phyloP scores from a whole-genome alignment of 2,329 filamentous ascomycete species.

The Stagonosporopsis chrysanthemi region DNA sequence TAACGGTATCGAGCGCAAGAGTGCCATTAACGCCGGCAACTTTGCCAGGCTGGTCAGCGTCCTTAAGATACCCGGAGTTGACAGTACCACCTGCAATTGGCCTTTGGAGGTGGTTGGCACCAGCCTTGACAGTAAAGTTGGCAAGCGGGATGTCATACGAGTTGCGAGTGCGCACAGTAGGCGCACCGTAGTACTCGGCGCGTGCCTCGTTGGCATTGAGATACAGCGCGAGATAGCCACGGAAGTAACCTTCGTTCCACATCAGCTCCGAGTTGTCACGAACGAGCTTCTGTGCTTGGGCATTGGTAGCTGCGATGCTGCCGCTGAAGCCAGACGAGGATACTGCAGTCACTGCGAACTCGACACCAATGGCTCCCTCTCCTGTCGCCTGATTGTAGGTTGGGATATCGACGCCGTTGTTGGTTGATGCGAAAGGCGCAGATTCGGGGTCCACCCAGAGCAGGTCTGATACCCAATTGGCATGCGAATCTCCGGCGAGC shows the following conservation, averaged over 20 bases:
- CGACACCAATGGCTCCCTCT: constrained; percentile 51
- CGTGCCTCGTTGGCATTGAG: constrained; percentile 45
- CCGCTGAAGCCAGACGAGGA: constrained; percentile 54
- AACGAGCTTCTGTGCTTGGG: constrained; percentile 31
- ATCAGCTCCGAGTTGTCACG: constrained; percentile 67
- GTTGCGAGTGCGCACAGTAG: constrained; percentile 64
- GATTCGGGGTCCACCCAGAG: constrained; percentile 46
- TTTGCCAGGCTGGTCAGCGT: constrained; percentile 4
- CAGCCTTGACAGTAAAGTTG: constrained; percentile 70
- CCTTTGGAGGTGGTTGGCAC: constrained; percentile 63
- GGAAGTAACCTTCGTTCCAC: constrained; percentile 55
- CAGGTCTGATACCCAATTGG: constrained; percentile 60
- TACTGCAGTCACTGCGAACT: constrained; percentile 64
- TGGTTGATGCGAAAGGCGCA: constrained; percentile 20
- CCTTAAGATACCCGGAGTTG: constrained; percentile 11
- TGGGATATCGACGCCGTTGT: constrained; percentile 26
- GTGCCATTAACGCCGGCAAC: constrained; percentile 10
- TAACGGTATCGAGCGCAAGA: constrained; percentile 12
- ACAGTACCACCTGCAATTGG: constrained; percentile 48
- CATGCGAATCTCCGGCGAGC: constrained; percentile 72
- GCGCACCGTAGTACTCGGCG: constrained; percentile 68
- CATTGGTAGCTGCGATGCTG: constrained; percentile 58
- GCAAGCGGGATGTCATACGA: constrained; percentile 68
- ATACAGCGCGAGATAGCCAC: constrained; percentile 15
- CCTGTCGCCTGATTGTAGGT: constrained; percentile 47